Evolutionary conservation across 768 basidiomycete genomes (phyloP), one percentile per base, ranked within the genome.

Genomic region (Lentinula edodes): DNA sequence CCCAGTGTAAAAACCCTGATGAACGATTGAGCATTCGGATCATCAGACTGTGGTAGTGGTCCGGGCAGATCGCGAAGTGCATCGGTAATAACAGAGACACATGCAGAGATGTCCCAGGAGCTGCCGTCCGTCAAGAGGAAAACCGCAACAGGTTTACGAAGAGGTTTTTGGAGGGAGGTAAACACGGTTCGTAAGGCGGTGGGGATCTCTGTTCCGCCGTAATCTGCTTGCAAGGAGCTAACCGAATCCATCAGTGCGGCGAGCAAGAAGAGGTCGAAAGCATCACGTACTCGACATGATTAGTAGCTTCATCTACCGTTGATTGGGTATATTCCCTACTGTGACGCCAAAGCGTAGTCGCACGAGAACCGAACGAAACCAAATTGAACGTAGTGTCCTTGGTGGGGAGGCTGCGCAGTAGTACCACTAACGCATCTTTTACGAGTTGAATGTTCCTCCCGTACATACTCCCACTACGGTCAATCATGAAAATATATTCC

Each of bases 111-210:
- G 34, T 65, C 53, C 52, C 56, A 65, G 2, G 59, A 28, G 13
- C 35, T 56, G 13, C 65, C 65, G 34, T 66, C 63, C 1, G 65
- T 66, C 15, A 66, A 35, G n/a, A 66, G 57, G 43, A 66, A 58
- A 20, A 66, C 46, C 12, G 60, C 43, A 10, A 52, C 54, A 2
- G 65, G 60, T n/a, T 45, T 18, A 20, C 34, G 23, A n/a, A 52
- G 34, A 5, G 61, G 39, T 35, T 39, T 60, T 5, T 13, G n/a
- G 20, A 53, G 62, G 16, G 53, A 34, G 7, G n/a, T 6, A 32
- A 60, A 61, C 15, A 51, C 53, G 13, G 42, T 32, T 16, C 18
- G 23, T 10, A 64, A 51, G 16, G 64, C 64, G 5, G 18, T 9
- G 15, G 46, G 23, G 28, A 66, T 66, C 43, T 66, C 63, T 12